Conservation (phyloP, 2,329 filamentous ascomycete species). For the Xylariaceae sp. region DNA sequence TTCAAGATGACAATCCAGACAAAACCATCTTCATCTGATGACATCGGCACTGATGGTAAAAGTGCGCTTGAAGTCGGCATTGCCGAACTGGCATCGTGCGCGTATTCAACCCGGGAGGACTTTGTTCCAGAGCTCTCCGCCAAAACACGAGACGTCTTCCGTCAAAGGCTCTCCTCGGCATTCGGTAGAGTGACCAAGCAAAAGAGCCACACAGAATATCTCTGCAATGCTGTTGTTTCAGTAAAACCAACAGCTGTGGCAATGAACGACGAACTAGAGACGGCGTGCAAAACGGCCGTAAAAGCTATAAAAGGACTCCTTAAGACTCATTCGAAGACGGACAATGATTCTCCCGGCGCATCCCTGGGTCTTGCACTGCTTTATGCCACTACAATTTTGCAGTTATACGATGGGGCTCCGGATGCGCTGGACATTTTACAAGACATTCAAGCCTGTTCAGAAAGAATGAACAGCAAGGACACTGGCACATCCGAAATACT, state of each 20-base stretch:
- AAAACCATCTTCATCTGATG: constrained; percentile 25
- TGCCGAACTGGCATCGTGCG: constrained; percentile 51
- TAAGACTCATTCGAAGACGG: constrained; percentile 35
- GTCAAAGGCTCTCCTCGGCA: constrained; percentile 54
- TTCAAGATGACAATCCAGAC: constrained; percentile 46
- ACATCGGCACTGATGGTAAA: constrained; percentile 29
- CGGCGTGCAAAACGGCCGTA: constrained; percentile 49
- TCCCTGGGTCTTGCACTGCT: constrained; percentile 66
- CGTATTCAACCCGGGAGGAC: constrained; percentile 47
- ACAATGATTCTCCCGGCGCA: constrained; percentile 44
- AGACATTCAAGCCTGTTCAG: constrained; percentile 74
- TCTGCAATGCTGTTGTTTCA: constrained; percentile 52
- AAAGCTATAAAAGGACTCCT: constrained; percentile 51
- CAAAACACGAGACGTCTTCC: constrained; percentile 51
- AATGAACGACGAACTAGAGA: constrained; percentile 53
- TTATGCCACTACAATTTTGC: constrained; percentile 78
- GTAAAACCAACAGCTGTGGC: constrained; percentile 49
- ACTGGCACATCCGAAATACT: constrained; percentile 64
- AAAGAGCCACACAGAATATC: constrained; percentile 47
- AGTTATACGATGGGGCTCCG: constrained; percentile 84
- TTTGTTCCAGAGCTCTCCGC: constrained; percentile 45
- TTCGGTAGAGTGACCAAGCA: constrained; percentile 55
- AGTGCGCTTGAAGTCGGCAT: constrained; percentile 42
- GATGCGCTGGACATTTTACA: constrained; percentile 80
- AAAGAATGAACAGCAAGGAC: constrained; percentile 58